phyloP scores from a whole-genome alignment of 768 basidiomycete genomes.

The Gautieria morchelliformis region DNA sequence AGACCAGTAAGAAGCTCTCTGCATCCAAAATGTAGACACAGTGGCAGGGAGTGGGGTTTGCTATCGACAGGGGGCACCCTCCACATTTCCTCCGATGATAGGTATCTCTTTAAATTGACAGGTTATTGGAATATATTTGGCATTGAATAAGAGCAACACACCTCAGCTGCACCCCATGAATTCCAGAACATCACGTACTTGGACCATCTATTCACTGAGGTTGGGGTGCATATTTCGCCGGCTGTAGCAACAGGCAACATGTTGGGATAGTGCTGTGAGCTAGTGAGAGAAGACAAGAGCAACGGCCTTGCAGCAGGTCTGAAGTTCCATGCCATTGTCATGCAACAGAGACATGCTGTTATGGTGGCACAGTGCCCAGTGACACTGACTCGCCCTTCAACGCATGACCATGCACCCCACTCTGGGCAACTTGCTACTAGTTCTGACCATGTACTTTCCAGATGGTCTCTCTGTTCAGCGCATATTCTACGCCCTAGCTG shows the following conservation, averaged over 20 bases:
- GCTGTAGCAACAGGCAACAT: constrained; percentile 13
- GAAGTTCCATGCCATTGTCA: too few relatives aligned
- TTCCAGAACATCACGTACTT: constrained; percentile 12
- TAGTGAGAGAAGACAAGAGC: too few relatives aligned
- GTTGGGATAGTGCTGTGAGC: constrained; percentile 14
- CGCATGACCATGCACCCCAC: too few relatives aligned
- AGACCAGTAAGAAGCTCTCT: constrained; percentile 20
- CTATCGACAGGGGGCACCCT: constrained; percentile 37
- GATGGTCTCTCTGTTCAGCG: too few relatives aligned
- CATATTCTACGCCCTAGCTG: too few relatives aligned
- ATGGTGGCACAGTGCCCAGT: too few relatives aligned
- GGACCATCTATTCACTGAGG: constrained; percentile 13
- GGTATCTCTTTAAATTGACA: constrained; percentile 27
- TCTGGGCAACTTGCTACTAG: too few relatives aligned
- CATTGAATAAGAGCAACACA: not conserved
- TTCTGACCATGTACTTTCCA: too few relatives aligned
- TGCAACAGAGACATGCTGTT: too few relatives aligned
- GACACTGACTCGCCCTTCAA: too few relatives aligned
- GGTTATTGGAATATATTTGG: not conserved
- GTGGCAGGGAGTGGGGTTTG: constrained; percentile 18
- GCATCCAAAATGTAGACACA: constrained; percentile 29
- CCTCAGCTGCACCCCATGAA: constrained; percentile 15
- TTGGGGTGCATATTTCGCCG: constrained; percentile 15
- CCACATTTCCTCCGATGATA: constrained; percentile 41
- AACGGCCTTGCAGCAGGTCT: too few relatives aligned